Base-by-base conservation (phyloP, 225 moss, liverwort and hornwort species). In the Antitrichia curtipendula region DNA sequence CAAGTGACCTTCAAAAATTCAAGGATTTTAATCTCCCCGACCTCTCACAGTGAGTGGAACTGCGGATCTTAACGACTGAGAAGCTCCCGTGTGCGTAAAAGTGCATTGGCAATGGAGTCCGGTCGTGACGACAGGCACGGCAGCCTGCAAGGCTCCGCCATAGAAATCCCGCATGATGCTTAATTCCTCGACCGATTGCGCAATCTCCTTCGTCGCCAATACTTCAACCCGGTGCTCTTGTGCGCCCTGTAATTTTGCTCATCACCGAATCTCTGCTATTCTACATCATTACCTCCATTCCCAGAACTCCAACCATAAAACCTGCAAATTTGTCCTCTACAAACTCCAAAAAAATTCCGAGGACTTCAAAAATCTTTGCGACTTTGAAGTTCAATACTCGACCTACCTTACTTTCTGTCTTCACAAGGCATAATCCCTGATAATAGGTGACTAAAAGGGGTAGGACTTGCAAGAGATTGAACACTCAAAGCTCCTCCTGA, bases 111-210 rank as follows among this genome's bases (percentile, higher is more conserved):
- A 25, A 36, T 58, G 83, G 18, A 83, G 47, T 47, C 71, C 82
- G 47, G 81, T 80, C 38, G 86, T 20, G 65, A 75, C 78, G 29
- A 49, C 66, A 80, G 83, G 83, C 79, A 86, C 24, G 76, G 87
- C 69, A 36, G 76, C 83, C 86, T 86, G 91, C 73, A 91, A 79
- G 83, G 86, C 87, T 72, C 73, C 82, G 63, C 87, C 72, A n/a
- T 40, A 73, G 69, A 89, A 73, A 52, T 59, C 85, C 89, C 78
- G 77, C 91, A 91, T 89, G 68, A 69, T 69, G 66, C 75, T 59
- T 24, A 4, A 14, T 62, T 82, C 60, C 45, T 47, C 78, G 77
- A 83, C 29, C 49, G 27, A 49, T 53, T 38, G 54, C 28, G n/a
- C 53, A 78, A 57, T 60, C 69, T 77, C 40, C 41, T 80, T 41